Base-by-base conservation (phyloP, 352 stramenopile genomes). In the Phytophthora citricola region DNA sequence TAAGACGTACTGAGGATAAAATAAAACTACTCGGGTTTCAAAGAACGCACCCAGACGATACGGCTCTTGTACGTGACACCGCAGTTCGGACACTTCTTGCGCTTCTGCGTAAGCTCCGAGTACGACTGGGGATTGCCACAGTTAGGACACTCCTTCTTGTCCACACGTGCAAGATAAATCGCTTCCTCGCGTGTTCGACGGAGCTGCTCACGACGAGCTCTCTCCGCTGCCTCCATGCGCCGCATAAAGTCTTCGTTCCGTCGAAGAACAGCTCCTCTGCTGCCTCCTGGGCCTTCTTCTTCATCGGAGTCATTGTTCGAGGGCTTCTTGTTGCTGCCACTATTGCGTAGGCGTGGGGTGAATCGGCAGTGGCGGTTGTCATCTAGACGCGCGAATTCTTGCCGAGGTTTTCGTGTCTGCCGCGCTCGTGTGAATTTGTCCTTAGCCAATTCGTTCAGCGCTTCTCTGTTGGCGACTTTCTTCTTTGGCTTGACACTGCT, bases 1-100 rank as follows among this genome's bases (percentile, higher is more conserved):
- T 51, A 38, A 73, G 44, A 26, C 17, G 2, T 0, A 26, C 2
- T 20, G 6, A 24, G 10, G 31, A 36, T 36, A 9, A 36, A 36
- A 36, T 20, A 11, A 26, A 15, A 14, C 15, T 17, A 2, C 7
- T 12, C 6, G 15, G 0, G 34, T 39, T 26, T 38, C 27, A 22
- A 34, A 47, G 32, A 51, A 78, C 71, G 40, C 44, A 91, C 85
- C 85, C 85, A 93, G 2, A 83, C 78, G 32, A 92, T 75, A 26
- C 79, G 81, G 34, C 67, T 85, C 56, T 77, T 81, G 69, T 93
- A 93, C 9, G 76, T 74, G 38, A 88, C 75, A 17, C 81, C 83
- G 52, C 85, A 93, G 51, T 93, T 93, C 15, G 83, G 85, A 40
- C 83, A 93, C 29, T 91, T 91, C 55, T 91, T 93, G 10, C 85